Evolutionary conservation across 2,329 filamentous ascomycete genomes (phyloP).

Genomic region (Xenosphaeropsis pyriputrescens): DNA sequence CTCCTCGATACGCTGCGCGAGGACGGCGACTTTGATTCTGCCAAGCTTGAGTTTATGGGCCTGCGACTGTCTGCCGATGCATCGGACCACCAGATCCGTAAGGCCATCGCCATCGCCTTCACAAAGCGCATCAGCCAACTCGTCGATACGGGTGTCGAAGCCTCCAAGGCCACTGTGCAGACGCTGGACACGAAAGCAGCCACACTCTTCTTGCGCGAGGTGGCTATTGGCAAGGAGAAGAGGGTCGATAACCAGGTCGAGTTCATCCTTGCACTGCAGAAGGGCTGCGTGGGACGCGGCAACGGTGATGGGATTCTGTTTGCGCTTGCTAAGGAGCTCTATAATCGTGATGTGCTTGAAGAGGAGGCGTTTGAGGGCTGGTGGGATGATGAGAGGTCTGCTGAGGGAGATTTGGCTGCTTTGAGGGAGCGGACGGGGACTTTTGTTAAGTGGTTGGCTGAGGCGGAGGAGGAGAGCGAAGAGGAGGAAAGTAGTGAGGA

Average conservation of each 20-base stretch:
- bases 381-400: conserved; percentile 68
- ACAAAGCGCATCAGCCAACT: conserved; percentile 68
- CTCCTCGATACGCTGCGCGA: conserved; percentile 76
- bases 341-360: conserved; percentile 71
- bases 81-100: conserved; percentile 75
- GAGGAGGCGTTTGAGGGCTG: conserved; percentile 79
- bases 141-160: conserved; percentile 39
- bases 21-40: conserved; percentile 63
- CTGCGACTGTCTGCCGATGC: conserved; percentile 86
- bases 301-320: conserved; percentile 57
- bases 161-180: conserved; percentile 47
- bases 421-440: conserved; percentile 62
- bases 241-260: conserved; percentile 66
- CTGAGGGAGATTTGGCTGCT: conserved; percentile 47
- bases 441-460: conserved; percentile 73
- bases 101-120: conserved; percentile 74
- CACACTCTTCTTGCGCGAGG: conserved; percentile 39
- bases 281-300: conserved; percentile 52
- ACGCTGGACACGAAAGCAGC: conserved; percentile 41
- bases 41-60: conserved; percentile 82
- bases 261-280: conserved; percentile 69
- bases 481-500: conserved; percentile 34
- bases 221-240: conserved; percentile 48
- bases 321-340: conserved; percentile 70
- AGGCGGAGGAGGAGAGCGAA: conserved; percentile 58